Percentiles rank a stretch among this genome's conserved stretches.
Evolutionary conservation across 2,329 filamentous ascomycete genomes (phyloP).

Genomic region (Colletotrichum filicis): DNA sequence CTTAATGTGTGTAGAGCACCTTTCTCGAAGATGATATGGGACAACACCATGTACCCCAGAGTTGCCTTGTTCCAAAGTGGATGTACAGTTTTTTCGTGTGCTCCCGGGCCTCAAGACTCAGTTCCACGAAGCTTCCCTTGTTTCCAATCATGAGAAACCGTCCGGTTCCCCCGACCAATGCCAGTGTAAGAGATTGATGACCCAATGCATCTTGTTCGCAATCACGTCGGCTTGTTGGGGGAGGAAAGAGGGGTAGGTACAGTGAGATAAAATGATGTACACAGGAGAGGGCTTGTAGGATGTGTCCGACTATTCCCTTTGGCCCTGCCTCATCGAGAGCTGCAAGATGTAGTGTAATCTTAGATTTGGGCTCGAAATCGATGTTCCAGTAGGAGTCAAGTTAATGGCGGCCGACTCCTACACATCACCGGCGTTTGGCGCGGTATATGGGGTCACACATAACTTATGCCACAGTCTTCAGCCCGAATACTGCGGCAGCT

Average conservation of each 20-base stretch:
- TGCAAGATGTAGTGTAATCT: neutral
- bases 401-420: neutral
- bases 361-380: neutral
- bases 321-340: neutral
- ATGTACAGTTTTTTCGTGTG: neutral
- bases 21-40: neutral
- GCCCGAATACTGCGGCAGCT: neutral
- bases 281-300: neutral
- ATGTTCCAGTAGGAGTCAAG: neutral
- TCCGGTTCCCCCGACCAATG: neutral
- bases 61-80: neutral
- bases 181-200: constrained; percentile 17
- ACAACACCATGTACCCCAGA: neutral
- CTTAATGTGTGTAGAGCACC: neutral
- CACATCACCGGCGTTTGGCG: neutral
- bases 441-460: neutral
- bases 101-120: neutral
- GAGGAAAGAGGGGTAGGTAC: neutral
- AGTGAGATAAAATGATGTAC: neutral
- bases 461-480: neutral
- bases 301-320: neutral
- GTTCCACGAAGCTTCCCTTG: neutral
- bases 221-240: neutral
- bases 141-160: no score
- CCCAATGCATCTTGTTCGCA: neutral